These are phyloP conservation scores for Dalbergia oliveri DNA, from an alignment of 306 rosid genomes.

Conservation along the genomic window DNA sequence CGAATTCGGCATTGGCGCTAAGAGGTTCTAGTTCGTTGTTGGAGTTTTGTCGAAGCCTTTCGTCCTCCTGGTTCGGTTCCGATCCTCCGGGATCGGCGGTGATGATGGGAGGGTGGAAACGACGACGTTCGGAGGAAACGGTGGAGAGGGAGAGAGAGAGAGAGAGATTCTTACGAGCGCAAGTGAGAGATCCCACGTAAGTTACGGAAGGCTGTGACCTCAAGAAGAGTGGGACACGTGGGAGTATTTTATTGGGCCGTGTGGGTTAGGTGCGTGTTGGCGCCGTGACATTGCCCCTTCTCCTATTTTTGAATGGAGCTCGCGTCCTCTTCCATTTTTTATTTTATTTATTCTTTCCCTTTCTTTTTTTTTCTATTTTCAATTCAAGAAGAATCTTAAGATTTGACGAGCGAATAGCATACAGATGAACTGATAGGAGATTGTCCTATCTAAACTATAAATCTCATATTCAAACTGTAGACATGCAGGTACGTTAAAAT, in stretches of 20 bases:
- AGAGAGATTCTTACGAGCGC: conserved; percentile 42
- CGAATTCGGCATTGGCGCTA: conserved; percentile 51
- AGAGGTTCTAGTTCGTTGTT: neutral
- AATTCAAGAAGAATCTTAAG: too few relatives aligned
- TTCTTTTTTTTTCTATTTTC: neutral
- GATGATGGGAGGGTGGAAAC: conserved; percentile 48
- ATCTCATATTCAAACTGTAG: too few relatives aligned
- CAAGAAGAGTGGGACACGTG: conserved; percentile 56
- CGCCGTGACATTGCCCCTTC: conserved; percentile 57
- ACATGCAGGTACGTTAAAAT: too few relatives aligned
- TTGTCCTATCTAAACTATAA: too few relatives aligned
- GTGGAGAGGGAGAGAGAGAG: conserved; percentile 22
- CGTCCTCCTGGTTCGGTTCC: conserved; percentile 8
- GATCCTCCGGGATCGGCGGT: conserved; percentile 48
- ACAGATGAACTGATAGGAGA: too few relatives aligned
- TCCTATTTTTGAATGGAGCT: conserved; percentile 43
- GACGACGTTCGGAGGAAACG: conserved; percentile 52
- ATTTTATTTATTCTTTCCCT: neutral
- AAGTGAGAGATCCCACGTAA: conserved; percentile 70
- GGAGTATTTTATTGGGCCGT: conserved; percentile 27
- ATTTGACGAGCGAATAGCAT: too few relatives aligned
- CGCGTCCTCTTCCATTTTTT: conserved; percentile 11
- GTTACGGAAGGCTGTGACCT: conserved; percentile 52
- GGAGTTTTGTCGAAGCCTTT: conserved; percentile 15
- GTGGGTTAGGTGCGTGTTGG: conserved; percentile 45